phyloP scores from a whole-genome alignment of 441 rosid species.

The Francoa sonchifolia region DNA sequence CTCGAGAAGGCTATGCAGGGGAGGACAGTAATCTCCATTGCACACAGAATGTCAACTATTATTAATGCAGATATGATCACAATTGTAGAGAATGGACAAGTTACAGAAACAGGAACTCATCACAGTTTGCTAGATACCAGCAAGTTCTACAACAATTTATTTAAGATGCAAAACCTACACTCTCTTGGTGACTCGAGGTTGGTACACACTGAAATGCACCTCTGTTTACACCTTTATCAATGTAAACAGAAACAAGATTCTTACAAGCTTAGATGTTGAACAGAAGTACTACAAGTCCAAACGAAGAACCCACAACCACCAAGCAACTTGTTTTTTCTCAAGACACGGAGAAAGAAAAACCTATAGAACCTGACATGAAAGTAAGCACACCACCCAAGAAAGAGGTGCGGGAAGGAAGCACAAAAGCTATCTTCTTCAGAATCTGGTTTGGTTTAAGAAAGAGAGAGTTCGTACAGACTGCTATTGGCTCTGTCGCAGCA shows the following conservation, averaged over 20 bases:
- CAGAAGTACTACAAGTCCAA: constrained; percentile 15
- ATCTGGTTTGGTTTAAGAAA: constrained; percentile 43
- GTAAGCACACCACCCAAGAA: constrained; percentile 12
- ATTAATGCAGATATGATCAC: constrained; percentile 50
- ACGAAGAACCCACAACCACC: constrained; percentile 13
- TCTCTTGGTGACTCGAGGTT: constrained; percentile 27
- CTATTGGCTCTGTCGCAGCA: constrained; percentile 45
- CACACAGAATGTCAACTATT: constrained; percentile 54
- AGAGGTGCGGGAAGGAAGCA: constrained; percentile 11
- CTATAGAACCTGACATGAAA: constrained; percentile 5
- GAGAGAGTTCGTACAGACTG: constrained; percentile 28
- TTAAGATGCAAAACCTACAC: constrained; percentile 37
- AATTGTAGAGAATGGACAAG: constrained; percentile 41
- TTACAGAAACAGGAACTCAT: constrained; percentile 50
- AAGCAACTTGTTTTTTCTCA: constrained; percentile 10
- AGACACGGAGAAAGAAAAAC: constrained; percentile 12
- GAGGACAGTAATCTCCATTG: constrained; percentile 48
- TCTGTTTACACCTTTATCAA: not conserved
- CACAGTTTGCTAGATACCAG: constrained; percentile 33
- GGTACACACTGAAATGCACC: constrained; percentile 3
- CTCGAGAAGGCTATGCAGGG: constrained; percentile 52
- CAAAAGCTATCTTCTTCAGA: constrained; percentile 32
- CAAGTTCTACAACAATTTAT: constrained; percentile 30
- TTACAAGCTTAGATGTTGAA: constrained; percentile 2
- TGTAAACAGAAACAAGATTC: not conserved